Percentiles rank a stretch among this genome's conserved stretches.
These are phyloP conservation scores for Tricholoma sp. DNA, from an alignment of 768 basidiomycete genomes.

Conservation along the genomic window DNA sequence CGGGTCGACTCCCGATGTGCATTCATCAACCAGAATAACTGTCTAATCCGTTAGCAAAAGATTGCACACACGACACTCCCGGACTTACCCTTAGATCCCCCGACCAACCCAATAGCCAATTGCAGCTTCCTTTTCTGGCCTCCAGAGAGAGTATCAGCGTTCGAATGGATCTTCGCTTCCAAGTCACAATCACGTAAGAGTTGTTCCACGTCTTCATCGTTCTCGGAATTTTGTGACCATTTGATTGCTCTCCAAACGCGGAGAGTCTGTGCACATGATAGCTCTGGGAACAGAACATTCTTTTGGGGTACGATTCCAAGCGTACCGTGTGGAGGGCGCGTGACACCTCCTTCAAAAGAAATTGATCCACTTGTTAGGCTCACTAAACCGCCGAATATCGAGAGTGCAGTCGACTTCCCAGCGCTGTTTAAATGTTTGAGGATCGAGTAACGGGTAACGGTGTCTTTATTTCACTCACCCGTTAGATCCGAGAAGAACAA, in stretches of 20 bases:
- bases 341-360: constrained; percentile 46
- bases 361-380: constrained; percentile 56
- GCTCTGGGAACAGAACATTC: constrained; percentile 75
- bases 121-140: constrained; percentile 82
- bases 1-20: constrained; percentile 80
- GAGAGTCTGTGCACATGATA: constrained; percentile 70
- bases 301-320: constrained; percentile 80
- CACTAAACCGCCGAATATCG: constrained; percentile 59
- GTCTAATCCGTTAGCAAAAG: constrained; percentile 1
- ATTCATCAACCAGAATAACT: constrained; percentile 62
- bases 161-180: constrained; percentile 55
- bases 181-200: constrained; percentile 70
- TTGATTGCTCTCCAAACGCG: constrained; percentile 72
- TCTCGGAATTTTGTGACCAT: constrained; percentile 39
- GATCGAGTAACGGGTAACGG: not conserved
- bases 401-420: constrained; percentile 71
- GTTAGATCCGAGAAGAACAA: constrained; percentile 70
- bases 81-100: constrained; percentile 62
- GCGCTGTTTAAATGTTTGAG: constrained; percentile 38
- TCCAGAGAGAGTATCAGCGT: constrained; percentile 63
- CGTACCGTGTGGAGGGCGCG: constrained; percentile 54
- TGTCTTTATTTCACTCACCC: constrained; percentile 36
- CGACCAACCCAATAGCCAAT: constrained; percentile 73
- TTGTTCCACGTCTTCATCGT: constrained; percentile 56
- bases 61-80: not conserved